Evolutionary conservation across 768 basidiomycete genomes (phyloP).

Genomic region (Mycena galericulata): DNA sequence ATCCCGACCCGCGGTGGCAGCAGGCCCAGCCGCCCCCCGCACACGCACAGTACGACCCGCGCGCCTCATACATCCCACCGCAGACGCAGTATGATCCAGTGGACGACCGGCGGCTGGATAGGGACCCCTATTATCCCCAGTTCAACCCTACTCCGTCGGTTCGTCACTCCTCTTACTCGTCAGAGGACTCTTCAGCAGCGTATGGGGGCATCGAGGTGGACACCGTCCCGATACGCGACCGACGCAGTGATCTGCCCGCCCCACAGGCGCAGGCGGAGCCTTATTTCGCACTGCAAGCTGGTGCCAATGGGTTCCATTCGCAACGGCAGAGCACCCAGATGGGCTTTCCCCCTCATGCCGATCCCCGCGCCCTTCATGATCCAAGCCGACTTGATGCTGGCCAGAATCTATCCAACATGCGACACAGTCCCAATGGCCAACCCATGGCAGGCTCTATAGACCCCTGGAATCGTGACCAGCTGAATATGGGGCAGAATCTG

Average conservation of each 20-base stretch:
- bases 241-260: constrained; percentile 16
- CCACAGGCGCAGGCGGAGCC: not conserved
- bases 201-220: constrained; percentile 33
- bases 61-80: not conserved
- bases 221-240: constrained; percentile 1
- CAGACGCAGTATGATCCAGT: not conserved
- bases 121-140: constrained; percentile 7
- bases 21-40: constrained; percentile 1
- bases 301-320: not conserved
- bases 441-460: constrained; percentile 6
- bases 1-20: constrained; percentile 9
- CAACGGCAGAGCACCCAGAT: constrained; percentile 11
- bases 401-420: constrained; percentile 4
- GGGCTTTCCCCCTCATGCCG: constrained; percentile 1
- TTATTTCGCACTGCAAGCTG: constrained; percentile 7
- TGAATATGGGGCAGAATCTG: constrained; percentile 5
- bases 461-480: constrained; percentile 14
- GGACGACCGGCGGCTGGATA: not conserved
- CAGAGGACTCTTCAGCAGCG: constrained; percentile 22
- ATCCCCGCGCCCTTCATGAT: constrained; percentile 5
- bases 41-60: not conserved
- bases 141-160: not conserved
- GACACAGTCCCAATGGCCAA: constrained; percentile 7
- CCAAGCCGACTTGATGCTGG: constrained; percentile 3
- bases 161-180: constrained; percentile 1